Evolutionary conservation across 2,329 filamentous ascomycete genomes (phyloP), one percentile per base, ranked within the genome.

Genomic region (Verticillium klebahnii): DNA sequence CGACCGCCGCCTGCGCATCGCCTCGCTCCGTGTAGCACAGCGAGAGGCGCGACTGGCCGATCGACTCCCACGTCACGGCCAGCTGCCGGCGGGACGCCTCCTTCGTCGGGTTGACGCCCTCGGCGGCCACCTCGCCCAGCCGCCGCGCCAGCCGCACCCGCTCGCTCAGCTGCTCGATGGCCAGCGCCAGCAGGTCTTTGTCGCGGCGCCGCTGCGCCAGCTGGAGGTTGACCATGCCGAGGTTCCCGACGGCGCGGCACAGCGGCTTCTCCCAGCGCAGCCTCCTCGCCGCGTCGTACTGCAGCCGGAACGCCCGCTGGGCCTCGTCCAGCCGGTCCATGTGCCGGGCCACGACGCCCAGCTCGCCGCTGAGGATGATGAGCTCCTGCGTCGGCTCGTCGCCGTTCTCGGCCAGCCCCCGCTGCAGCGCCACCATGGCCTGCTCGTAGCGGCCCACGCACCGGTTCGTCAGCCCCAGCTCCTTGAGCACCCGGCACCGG

Each of bases 171-270:
- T 73, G 68, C 3, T 58, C 37, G 14, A 71, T 72, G 2, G 73
- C 72, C 36, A 67, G n/a, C 11, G 69, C 60, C 39, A 76, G 63
- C 15, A 71, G 57, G 25, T 19, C 5, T 4, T 5, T 3, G 25
- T 56, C 54, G 23, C 11, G 8, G 3, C 19, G n/a, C 19, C 23
- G 45, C n/a, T 50, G 45, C 23, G 45, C 23, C n/a, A 74, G 63
- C 58, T 75, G 72, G 56, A 74, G 76, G 60, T 75, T 73, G 0
- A 72, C 67, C 70, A 75, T 74, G 7, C 73, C 74, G 5, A 75
- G 60, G 56, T 75, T 75, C 2, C 74, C 75, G 31, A 76, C 64
- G 1, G 74, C 71, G 3, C 75, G 70, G 56, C 71, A 73, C 25
- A 66, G 64, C 45, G 67, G 66, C 2, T 54, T 57, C 12, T 69